Evolutionary conservation across 1,284 basidiomycete genomes (phyloP), one percentile per base, ranked within the genome.

Genomic region (Hymenochaete sp.): DNA sequence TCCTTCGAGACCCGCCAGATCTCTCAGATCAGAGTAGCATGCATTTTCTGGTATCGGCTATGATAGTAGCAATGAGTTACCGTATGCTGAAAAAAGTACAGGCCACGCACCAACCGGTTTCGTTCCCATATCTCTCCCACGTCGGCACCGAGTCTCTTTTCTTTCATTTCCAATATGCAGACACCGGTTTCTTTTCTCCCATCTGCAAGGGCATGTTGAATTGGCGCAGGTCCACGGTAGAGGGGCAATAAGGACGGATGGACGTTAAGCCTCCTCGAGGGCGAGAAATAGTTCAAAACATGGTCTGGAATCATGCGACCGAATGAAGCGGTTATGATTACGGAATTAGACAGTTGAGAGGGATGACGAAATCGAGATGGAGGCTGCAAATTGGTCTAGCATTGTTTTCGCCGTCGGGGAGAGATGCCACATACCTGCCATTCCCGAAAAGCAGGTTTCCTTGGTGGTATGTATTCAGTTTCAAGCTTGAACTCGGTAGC

Each of bases 201-300:
- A 47, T 80, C 75, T 4, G 83, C 65, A 29, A 98, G 69, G 0
- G 85, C 74, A 62, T 83, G 88, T 60, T 98, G 95, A 28, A 98
- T 86, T 0, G 93, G 95, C 1, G 93, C 89, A 0, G 95, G 82
- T 0, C 95, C 95, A 19, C 93, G 77, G 62, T 91, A 91, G n/a
- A 71, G 64, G 0, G 93, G 95, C 18, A 98, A 71, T 0, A 93
- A 66, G 14, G 91, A 95, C 0, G 93, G 93, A 57, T 98, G 95
- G 3, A 98, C 77, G 57, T 98, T 97, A 33, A 98, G 67, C n/a
- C 82, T 67, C 42, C 79, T 75, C 1, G 66, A 62, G 0, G 71
- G 68, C 0, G 63, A 66, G 56, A 96, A 96, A 22, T 70, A 64
- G n/a, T 68, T 57, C 2, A 96, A 75, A 36, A 92, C 65, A 0